Percentiles rank a stretch among this genome's conserved stretches.
These are phyloP conservation scores for Bullera alba DNA, from an alignment of 768 basidiomycete genomes.

Conservation along the genomic window DNA sequence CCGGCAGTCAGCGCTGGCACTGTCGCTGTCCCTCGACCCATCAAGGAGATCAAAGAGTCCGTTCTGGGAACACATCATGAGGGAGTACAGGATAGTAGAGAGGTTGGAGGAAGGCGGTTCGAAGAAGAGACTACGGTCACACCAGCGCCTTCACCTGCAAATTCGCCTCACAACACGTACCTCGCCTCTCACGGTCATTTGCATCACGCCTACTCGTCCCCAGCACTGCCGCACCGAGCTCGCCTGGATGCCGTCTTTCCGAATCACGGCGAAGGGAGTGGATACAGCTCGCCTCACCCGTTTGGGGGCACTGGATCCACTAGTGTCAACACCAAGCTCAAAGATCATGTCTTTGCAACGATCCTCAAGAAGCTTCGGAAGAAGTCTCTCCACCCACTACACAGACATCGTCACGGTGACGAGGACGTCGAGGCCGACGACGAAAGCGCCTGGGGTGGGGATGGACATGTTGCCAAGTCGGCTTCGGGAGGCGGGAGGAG, in stretches of 20 bases:
- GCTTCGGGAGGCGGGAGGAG: neutral
- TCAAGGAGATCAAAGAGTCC: constrained; percentile 24
- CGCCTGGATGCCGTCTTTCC: constrained; percentile 5
- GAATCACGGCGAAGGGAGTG: constrained; percentile 5
- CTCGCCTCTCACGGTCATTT: constrained; percentile 13
- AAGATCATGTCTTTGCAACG: constrained; percentile 90
- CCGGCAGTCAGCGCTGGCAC: constrained; percentile 5
- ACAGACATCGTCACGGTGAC: constrained; percentile 11
- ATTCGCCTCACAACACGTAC: neutral
- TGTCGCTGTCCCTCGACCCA: constrained; percentile 15
- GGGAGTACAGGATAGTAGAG: no score
- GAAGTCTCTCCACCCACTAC: constrained; percentile 15
- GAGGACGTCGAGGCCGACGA: constrained; percentile 54
- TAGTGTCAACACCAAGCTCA: constrained; percentile 83
- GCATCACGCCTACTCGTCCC: constrained; percentile 40
- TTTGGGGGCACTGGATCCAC: constrained; percentile 91
- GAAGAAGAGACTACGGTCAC: constrained; percentile 3
- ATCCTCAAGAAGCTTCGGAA: constrained; percentile 57
- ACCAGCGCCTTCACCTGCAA: constrained; percentile 26
- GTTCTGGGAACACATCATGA: no score
- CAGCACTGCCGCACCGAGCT: constrained; percentile 21
- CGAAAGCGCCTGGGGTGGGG: neutral
- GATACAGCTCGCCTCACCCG: constrained; percentile 28
- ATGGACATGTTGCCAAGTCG: neutral
- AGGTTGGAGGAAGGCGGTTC: no score